These are phyloP conservation scores for Phytophthora colocasiae DNA, from an alignment of 352 stramenopile species.

Conservation along the genomic window DNA sequence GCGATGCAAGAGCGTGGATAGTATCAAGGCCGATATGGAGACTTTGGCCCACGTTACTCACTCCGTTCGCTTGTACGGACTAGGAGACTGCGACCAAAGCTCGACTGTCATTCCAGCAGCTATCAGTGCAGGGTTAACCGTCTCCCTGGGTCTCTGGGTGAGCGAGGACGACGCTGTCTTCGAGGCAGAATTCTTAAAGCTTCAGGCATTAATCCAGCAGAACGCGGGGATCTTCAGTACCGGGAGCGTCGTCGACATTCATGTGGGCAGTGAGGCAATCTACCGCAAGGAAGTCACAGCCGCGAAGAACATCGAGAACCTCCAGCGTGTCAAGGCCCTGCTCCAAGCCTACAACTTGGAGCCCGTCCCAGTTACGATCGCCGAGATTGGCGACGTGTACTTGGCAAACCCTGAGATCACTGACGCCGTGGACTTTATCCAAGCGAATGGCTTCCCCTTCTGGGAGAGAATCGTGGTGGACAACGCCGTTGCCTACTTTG, in stretches of 20 bases:
- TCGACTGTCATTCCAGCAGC: conserved; percentile 50
- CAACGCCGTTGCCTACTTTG: conserved; percentile 48
- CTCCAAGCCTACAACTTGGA: conserved; percentile 22
- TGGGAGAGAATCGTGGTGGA: conserved; percentile 60
- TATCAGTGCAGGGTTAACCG: conserved; percentile 49
- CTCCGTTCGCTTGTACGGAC: conserved; percentile 62
- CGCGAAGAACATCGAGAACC: conserved; percentile 45
- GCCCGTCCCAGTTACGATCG: conserved; percentile 61
- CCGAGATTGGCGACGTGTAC: conserved; percentile 74
- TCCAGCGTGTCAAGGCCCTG: conserved; percentile 52
- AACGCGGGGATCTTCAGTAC: conserved; percentile 23
- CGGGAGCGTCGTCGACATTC: conserved; percentile 55
- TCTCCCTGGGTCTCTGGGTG: conserved; percentile 80
- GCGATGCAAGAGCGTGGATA: conserved; percentile 54
- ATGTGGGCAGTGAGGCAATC: conserved; percentile 75
- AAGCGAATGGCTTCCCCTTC: conserved; percentile 74
- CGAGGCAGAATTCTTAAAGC: conserved; percentile 43
- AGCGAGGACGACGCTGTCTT: conserved; percentile 42
- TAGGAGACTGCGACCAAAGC: conserved; percentile 66
- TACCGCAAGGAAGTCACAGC: conserved; percentile 70
- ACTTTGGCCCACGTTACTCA: conserved; percentile 48
- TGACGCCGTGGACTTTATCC: conserved; percentile 60
- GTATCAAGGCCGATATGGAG: conserved; percentile 55
- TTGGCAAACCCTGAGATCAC: conserved; percentile 54
- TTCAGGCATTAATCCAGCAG: conserved; percentile 46